Evolutionary conservation across 805 yeast species (phyloP).

Genomic region (Lachancea fermentati): DNA sequence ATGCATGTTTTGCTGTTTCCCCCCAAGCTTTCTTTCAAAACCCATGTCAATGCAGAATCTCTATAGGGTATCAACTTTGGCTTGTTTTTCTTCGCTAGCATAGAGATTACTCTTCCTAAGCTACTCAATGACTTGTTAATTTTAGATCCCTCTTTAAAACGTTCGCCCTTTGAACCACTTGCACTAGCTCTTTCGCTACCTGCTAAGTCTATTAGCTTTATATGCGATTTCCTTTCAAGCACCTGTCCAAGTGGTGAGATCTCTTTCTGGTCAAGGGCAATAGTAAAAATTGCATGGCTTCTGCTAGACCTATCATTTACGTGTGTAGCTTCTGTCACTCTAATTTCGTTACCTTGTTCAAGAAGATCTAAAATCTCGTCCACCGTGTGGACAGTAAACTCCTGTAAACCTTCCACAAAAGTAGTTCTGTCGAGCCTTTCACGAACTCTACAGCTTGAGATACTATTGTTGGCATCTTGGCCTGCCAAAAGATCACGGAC

Average conservation of each 20-base stretch:
- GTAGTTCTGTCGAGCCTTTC: constrained; percentile 66
- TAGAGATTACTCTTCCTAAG: constrained; percentile 61
- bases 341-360: constrained; percentile 43
- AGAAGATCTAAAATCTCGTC: constrained; percentile 46
- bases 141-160: constrained; percentile 69
- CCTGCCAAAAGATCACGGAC: constrained; percentile 59
- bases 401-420: constrained; percentile 61
- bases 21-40: constrained; percentile 67
- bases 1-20: constrained; percentile 85
- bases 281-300: constrained; percentile 74
- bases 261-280: constrained; percentile 56
- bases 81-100: constrained; percentile 39
- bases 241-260: constrained; percentile 35
- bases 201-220: constrained; percentile 73
- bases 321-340: constrained; percentile 68
- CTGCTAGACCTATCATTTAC: constrained; percentile 71
- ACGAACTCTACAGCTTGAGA: constrained; percentile 44
- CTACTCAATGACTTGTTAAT: constrained; percentile 77
- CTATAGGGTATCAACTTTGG: constrained; percentile 56
- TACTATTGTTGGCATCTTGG: too few species aligned
- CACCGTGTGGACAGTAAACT: constrained; percentile 43
- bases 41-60: constrained; percentile 71
- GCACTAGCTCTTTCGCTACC: constrained; percentile 70
- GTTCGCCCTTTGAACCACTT: constrained; percentile 53
- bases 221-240: constrained; percentile 49